Evolutionary conservation across 176 grass and related monocot species (phyloP), one percentile per base, ranked within the genome.

Genomic region (Oropetium thomaeum): DNA sequence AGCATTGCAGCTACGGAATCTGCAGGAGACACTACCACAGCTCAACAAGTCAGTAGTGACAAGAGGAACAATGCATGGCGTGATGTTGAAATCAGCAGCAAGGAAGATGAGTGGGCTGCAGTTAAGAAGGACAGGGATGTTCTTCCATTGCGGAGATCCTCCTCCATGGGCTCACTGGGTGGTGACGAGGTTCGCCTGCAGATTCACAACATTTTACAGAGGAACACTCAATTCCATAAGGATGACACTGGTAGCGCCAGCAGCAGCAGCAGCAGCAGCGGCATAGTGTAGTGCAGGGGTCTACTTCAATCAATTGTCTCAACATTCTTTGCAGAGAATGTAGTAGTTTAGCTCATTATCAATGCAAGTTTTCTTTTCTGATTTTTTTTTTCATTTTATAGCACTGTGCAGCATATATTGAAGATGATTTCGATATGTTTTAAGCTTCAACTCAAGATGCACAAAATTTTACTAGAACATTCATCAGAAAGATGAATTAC

Each of bases 121-220:
- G 29, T 26, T 32, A 80, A 68, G 37, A 78, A 45, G 37, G 62
- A 66, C n/a, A 71, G 71, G 45, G 20, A 39, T 20, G 77, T 77
- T 37, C 60, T 71, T 35, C 81, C 89, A 1, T 67, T 79, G 44
- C 76, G 84, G 81, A 89, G 84, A 67, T 92, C 93, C 27, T 89
- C 74, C 41, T 96, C 92, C 41, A 78, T 81, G 83, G 89, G 81
- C 27, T 66, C 70, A 5, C 52, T 80, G 6, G 29, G 30, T 19
- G 70, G 81, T 49, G 69, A 75, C 22, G 82, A 84, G 78, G 30
- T 85, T 15, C 62, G 48, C 69, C 71, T 82, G 92, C 83, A 83
- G 10, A 58, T 92, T 43, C 81, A 87, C 32, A 79, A 57, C 27
- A 54, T 96, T 43, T 76, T 86, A 34, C 81, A 81, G 65, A 78